Base-by-base conservation (phyloP, 768 basidiomycete species). In the Termitomyces heimii region DNA sequence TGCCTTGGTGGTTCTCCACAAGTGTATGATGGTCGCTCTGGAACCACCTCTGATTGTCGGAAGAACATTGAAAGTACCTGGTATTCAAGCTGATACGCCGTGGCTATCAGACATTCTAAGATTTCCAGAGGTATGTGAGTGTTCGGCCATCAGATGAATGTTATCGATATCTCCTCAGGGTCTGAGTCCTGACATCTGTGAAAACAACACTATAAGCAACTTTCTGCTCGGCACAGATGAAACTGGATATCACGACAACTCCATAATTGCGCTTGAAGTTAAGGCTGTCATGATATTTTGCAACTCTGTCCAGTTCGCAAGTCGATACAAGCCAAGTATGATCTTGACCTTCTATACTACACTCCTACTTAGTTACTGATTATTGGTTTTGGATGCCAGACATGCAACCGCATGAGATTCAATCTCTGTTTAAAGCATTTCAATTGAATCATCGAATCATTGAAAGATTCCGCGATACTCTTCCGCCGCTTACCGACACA, bases 211-310 rank as follows among this genome's bases (percentile, higher is more conserved):
- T 5, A 73, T 83, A 39, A 71, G 75, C 55, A 74, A 70, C 35
- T 87, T 82, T 63, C 67, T 84, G 35, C 70, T 71, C 31, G 74
- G 74, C 40, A 65, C 62, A 34, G 62, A 63, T 8, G 65, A 70
- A 31, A 68, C 68, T 44, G 64, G 62, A 49, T 70, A 66, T 50
- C 68, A 72, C 45, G 74, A 71, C 42, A 63, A 70, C 35, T 75
- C 74, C 26, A 67, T 74, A 12, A 70, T 75, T 22, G 72, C 79
- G 1, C 65, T 82, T 62, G 70, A 74, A 47, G 75, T 75, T 55
- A 85, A 86, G 60, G 82, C 84, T 1, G 75, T 80, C 6, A 76
- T 84, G 24, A 69, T 87, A 42, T 81, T 85, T 55, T 84, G 85
- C 62, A 75, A 79, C 24, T 80, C 85, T 9, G 73, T 79, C 8